Evolutionary conservation across 176 grass and related monocot genomes (phyloP).

Genomic region (Oryza australiensis): DNA sequence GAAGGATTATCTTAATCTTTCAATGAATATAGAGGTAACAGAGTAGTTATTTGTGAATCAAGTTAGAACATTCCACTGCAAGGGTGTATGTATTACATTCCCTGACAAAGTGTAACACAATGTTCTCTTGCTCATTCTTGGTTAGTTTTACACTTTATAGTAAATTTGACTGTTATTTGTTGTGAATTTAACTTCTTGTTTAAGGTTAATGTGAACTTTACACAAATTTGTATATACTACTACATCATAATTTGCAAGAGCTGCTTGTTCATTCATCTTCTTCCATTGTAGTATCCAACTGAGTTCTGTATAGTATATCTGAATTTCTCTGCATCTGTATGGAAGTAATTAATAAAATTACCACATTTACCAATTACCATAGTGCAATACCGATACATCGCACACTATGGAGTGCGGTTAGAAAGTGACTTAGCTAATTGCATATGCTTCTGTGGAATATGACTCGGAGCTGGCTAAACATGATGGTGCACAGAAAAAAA

Average conservation of each 20-base stretch:
- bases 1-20: constrained; percentile 18
- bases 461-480: background rate
- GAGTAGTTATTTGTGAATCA: background rate
- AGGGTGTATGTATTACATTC: background rate
- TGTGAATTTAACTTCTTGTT: constrained; percentile 1
- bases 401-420: background rate
- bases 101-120: background rate
- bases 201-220: background rate
- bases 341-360: background rate
- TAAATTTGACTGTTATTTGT: background rate
- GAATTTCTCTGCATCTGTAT: background rate
- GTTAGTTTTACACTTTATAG: background rate
- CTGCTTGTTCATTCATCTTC: background rate
- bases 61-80: background rate
- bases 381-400: background rate
- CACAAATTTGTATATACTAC: background rate
- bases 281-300: background rate
- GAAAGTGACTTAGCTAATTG: background rate
- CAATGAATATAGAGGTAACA: background rate
- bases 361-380: background rate
- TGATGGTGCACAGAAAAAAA: background rate
- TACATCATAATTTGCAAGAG: background rate
- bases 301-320: background rate
- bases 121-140: background rate
- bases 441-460: background rate